Evolutionary conservation across 2,329 filamentous ascomycete species (phyloP).

Genomic region (Pseudocercospora crystallina): DNA sequence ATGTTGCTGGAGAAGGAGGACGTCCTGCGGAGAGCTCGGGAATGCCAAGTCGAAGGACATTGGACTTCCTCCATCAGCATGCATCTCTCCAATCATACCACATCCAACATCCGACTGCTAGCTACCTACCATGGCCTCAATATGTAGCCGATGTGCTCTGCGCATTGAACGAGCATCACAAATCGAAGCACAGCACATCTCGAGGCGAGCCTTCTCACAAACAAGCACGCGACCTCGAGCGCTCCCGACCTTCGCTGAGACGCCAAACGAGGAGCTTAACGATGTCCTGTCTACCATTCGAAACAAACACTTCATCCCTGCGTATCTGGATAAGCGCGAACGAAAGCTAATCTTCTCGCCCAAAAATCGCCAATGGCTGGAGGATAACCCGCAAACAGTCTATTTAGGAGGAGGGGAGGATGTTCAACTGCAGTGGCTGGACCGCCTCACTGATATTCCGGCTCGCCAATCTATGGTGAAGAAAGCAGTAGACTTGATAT

Average conservation of each 20-base stretch:
- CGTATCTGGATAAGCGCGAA: slow-evolving; percentile 43
- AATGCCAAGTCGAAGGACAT: no score
- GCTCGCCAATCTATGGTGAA: slow-evolving; percentile 28
- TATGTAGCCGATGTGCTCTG: slow-evolving; percentile 35
- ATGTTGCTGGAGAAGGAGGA: no score
- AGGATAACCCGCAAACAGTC: slow-evolving; percentile 44
- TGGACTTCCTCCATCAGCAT: no score
- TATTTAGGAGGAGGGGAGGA: slow-evolving; percentile 41
- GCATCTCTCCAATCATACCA: no score
- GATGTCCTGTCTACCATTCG: slow-evolving; percentile 42
- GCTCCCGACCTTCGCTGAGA: slow-evolving; percentile 43
- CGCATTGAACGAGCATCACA: slow-evolving; percentile 31
- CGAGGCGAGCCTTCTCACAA: slow-evolving; percentile 29
- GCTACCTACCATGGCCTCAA: slow-evolving; percentile 18
- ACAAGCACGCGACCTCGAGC: slow-evolving; percentile 17
- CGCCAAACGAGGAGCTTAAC: slow-evolving; percentile 44
- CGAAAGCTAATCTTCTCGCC: slow-evolving; percentile 43
- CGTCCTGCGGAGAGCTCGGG: no score
- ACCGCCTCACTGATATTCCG: slow-evolving; percentile 34
- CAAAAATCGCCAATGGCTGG: slow-evolving; percentile 42
- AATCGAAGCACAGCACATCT: slow-evolving; percentile 12
- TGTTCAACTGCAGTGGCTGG: slow-evolving; percentile 36
- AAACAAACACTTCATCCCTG: slow-evolving; percentile 46
- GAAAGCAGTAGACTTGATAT: slow-evolving; percentile 33
- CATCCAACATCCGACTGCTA: no score